phyloP scores from a whole-genome alignment of 495 filamentous ascomycete species.

The Penicillium ochrochloron region DNA sequence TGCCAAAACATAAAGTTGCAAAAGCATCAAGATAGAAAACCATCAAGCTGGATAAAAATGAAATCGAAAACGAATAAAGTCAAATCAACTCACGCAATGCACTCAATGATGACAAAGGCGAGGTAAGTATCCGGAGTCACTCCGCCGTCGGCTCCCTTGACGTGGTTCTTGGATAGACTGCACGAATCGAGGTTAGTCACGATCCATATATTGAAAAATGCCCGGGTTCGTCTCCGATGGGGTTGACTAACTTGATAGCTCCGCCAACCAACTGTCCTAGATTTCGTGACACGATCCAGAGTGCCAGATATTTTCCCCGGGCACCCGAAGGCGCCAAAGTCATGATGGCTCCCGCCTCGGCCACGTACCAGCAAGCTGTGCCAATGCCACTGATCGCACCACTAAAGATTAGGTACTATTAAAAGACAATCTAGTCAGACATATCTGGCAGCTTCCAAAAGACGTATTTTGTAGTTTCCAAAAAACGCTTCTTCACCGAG shows the following conservation, averaged over 20 bases:
- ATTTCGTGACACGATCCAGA: constrained; percentile 41
- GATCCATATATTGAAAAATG: neutral
- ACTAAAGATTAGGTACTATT: constrained; percentile 36
- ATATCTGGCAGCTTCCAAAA: neutral
- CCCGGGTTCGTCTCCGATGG: too few species aligned
- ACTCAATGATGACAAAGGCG: constrained; percentile 39
- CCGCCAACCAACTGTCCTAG: constrained; percentile 38
- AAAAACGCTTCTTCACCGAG: too few species aligned
- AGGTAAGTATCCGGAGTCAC: constrained; percentile 36
- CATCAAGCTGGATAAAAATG: too few species aligned
- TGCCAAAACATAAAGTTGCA: too few species aligned
- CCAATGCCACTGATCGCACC: constrained; percentile 37
- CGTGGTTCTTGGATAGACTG: constrained; percentile 34
- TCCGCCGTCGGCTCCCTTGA: constrained; percentile 29
- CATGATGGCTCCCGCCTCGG: constrained; percentile 39
- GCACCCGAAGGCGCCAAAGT: constrained; percentile 36
- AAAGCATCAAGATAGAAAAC: too few species aligned
- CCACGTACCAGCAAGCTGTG: constrained; percentile 41
- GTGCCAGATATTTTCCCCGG: constrained; percentile 38
- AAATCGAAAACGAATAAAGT: too few species aligned
- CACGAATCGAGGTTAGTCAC: constrained; percentile 1
- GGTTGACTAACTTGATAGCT: constrained; percentile 35
- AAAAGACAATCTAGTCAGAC: neutral
- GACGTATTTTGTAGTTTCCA: too few species aligned
- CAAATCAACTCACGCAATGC: constrained; percentile 32